These are phyloP conservation scores for Cardamine occulta DNA, from an alignment of 345 rosid species.

Conservation along the genomic window DNA sequence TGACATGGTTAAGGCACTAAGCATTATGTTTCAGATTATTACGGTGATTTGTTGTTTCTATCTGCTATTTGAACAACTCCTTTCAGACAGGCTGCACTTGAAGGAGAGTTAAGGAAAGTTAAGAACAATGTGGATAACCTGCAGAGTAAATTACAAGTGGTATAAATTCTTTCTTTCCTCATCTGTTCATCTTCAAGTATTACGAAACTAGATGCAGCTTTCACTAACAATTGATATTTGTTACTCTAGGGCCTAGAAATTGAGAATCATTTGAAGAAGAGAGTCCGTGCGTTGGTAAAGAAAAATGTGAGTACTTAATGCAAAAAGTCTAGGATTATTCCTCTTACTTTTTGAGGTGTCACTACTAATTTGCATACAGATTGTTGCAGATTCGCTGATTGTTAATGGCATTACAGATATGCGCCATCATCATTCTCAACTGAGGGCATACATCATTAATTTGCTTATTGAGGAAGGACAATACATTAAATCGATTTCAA, in stretches of 20 bases:
- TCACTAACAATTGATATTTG: conserved; percentile 35
- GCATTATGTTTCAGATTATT: conserved; percentile 13
- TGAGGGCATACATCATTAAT: conserved; percentile 56
- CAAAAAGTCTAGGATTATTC: conserved; percentile 2
- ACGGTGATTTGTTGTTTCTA: conserved; percentile 23
- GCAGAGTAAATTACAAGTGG: conserved; percentile 77
- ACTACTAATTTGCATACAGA: conserved; percentile 54
- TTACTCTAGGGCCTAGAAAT: conserved; percentile 81
- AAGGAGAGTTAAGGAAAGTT: conserved; percentile 71
- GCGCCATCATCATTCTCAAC: conserved; percentile 62
- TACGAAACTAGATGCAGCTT: conserved; percentile 8
- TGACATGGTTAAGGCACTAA: conserved; percentile 25
- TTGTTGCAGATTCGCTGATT: conserved; percentile 57
- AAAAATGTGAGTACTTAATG: conserved; percentile 63
- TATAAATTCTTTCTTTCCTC: conserved; percentile 46
- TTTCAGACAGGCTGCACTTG: conserved; percentile 96
- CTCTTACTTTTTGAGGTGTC: conserved; percentile 30
- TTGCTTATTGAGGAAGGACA: conserved; percentile 68
- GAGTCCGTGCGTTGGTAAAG: conserved; percentile 73
- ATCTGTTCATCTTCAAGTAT: conserved; percentile 4
- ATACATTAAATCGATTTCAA: conserved; percentile 49
- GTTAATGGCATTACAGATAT: conserved; percentile 54
- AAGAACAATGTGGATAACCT: conserved; percentile 69
- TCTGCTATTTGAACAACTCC: conserved; percentile 59
- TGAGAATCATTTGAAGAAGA: conserved; percentile 91